Percentiles rank a stretch among this genome's conserved stretches.
Evolutionary conservation across 108 stramenopile genomes (phyloP).

Genomic region (Cyclotella baltica): DNA sequence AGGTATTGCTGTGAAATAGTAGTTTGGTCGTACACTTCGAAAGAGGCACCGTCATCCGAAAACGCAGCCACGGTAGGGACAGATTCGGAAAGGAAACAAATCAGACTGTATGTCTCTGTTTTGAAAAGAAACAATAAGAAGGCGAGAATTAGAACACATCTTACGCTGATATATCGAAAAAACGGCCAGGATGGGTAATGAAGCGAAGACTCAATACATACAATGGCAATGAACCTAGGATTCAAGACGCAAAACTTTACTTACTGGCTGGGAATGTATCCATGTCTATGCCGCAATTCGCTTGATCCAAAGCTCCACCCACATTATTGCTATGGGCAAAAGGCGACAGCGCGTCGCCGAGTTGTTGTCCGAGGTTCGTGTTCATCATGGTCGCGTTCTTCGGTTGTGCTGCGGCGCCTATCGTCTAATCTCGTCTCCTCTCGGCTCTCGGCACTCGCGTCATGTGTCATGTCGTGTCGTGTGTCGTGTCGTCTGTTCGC

Average conservation of each 20-base stretch:
- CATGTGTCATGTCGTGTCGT: too few relatives aligned
- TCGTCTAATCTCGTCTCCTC: too few relatives aligned
- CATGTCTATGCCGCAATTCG: too few relatives aligned
- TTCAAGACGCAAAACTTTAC: neutral
- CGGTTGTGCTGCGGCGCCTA: too few relatives aligned
- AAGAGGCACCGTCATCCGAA: neutral
- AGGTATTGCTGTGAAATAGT: conserved; percentile 8
- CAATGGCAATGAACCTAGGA: too few relatives aligned
- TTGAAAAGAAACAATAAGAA: neutral
- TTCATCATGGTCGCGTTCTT: too few relatives aligned
- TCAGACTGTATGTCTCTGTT: neutral
- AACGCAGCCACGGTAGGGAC: neutral
- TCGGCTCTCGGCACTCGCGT: too few relatives aligned
- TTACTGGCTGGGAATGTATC: neutral
- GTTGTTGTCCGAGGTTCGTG: too few relatives aligned
- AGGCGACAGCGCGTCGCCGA: neutral
- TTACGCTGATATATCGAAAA: neutral
- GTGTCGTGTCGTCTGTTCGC: too few relatives aligned
- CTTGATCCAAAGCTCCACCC: neutral
- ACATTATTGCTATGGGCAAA: neutral
- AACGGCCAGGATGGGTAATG: too few relatives aligned
- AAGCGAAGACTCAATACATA: too few relatives aligned
- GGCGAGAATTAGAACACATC: neutral
- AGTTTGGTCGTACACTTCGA: conserved; percentile 15
- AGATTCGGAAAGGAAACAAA: neutral